These are phyloP conservation scores for Aspergillus nomiae DNA, from an alignment of 2,329 filamentous ascomycete species.

Conservation along the genomic window DNA sequence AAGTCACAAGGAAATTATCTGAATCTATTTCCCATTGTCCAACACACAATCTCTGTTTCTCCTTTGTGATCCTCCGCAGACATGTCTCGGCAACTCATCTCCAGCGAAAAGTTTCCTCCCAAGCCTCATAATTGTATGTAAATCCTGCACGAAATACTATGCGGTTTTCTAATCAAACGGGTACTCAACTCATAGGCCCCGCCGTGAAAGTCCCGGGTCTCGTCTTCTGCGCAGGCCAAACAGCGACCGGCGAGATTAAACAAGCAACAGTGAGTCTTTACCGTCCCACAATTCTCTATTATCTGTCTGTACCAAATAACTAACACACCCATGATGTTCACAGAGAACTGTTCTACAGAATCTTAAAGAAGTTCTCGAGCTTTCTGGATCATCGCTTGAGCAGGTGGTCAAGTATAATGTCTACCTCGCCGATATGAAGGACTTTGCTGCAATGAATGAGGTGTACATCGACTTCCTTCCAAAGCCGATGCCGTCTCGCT, in stretches of 20 bases:
- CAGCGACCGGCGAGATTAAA: slow-evolving; percentile 53
- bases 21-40: background rate
- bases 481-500: slow-evolving; percentile 46
- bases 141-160: fast-evolving
- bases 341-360: slow-evolving; percentile 47
- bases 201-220: slow-evolving; percentile 50
- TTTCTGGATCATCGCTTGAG: slow-evolving; percentile 58
- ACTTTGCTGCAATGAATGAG: slow-evolving; percentile 73
- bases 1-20: background rate
- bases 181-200: slow-evolving; percentile 31
- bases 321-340: background rate
- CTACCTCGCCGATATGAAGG: slow-evolving; percentile 64
- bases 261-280: slow-evolving; percentile 44
- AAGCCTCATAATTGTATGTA: slow-evolving; percentile 51
- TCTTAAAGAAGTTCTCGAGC: slow-evolving; percentile 61
- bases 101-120: slow-evolving; percentile 49
- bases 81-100: slow-evolving; percentile 52
- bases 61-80: slow-evolving; percentile 2
- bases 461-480: slow-evolving; percentile 42
- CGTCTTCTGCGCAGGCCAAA: slow-evolving; percentile 52
- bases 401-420: slow-evolving; percentile 68
- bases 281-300: background rate
- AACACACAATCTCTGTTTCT: background rate
- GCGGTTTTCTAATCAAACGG: background rate
- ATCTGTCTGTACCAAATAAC: background rate